phyloP scores from a whole-genome alignment of 106 monocot species.

The Narthecium ossifragum region DNA sequence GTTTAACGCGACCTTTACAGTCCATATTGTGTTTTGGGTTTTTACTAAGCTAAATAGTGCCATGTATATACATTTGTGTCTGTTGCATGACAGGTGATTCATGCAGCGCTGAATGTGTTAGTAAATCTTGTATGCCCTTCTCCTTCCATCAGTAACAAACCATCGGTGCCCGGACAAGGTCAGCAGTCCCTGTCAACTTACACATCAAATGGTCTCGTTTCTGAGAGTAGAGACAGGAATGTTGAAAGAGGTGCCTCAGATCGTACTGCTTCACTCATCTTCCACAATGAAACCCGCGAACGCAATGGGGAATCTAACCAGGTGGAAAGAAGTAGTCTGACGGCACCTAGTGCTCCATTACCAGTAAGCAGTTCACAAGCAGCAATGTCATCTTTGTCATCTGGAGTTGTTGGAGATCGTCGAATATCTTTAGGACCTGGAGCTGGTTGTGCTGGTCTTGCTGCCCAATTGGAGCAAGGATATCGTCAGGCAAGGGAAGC shows the following conservation, averaged over 20 bases:
- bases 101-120: constrained; percentile 67
- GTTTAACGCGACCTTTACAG: no score
- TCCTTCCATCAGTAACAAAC: constrained; percentile 90
- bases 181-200: constrained; percentile 42
- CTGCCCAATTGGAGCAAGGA: constrained; percentile 90
- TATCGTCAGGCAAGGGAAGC: constrained; percentile 89
- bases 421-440: constrained; percentile 88
- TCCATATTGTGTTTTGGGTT: no score
- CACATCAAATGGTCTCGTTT: constrained; percentile 21
- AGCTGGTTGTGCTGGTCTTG: constrained; percentile 89
- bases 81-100: constrained; percentile 61
- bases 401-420: constrained; percentile 81
- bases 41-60: no score
- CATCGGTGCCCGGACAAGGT: constrained; percentile 31
- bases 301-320: constrained; percentile 35
- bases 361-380: constrained; percentile 17
- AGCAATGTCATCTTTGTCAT: constrained; percentile 16
- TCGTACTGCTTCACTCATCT: constrained; percentile 16
- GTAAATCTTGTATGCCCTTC: constrained; percentile 98
- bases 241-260: constrained; percentile 38
- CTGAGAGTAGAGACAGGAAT: constrained; percentile 56
- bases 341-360: constrained; percentile 9
- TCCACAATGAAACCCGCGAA: constrained; percentile 40
- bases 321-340: constrained; percentile 25
- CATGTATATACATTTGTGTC: background rate